Evolutionary conservation across 495 filamentous ascomycete species (phyloP), one percentile per base, ranked within the genome.

Genomic region (Pyrenula aspistea): DNA sequence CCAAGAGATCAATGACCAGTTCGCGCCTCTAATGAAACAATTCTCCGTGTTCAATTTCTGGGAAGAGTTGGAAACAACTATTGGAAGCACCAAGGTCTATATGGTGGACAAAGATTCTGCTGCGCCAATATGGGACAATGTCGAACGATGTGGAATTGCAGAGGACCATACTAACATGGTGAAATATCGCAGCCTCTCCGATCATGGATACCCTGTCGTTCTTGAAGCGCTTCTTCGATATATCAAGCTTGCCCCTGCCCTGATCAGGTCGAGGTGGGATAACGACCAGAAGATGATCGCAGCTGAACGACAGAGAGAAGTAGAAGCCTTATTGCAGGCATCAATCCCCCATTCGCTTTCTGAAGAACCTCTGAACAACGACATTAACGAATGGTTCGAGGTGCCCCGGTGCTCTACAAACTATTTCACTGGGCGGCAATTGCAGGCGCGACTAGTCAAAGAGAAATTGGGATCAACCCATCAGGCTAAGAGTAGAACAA

Each of bases 21-120:
- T 76, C 55, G 62, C 59, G 2, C 72, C 73, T 3, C 56, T 76
- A 53, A 71, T 73, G 72, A 57, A 62, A 21, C 60, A 64, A 22
- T 73, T 75, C 59, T 63, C 58, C 12, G 59, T 75, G 22, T 71
- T 62, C 59, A 70, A 70, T 61, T 71, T 76, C 59, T 75, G 73
- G 73, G 73, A 76, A 55, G 68, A 74, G 55, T 59, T 65, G 51
- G 65, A 65, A 25, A 72, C 65, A 12, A 59, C 71, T 57, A 42
- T 71, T 21, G 65, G 65, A 47, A 65, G 65, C 24, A 63, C 55
- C n/a, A 56, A 55, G 24, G 59, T 60, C n/a, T 70, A 67, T 57
- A 60, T 71, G 51, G 70, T 73, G 21, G 64, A 65, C 12, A 61
- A 68, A 55, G 36, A 54, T 21, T 68, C 64, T 25, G 70, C 70